phyloP scores from a whole-genome alignment of 345 rosid genomes.

The Camelina sativa region DNA sequence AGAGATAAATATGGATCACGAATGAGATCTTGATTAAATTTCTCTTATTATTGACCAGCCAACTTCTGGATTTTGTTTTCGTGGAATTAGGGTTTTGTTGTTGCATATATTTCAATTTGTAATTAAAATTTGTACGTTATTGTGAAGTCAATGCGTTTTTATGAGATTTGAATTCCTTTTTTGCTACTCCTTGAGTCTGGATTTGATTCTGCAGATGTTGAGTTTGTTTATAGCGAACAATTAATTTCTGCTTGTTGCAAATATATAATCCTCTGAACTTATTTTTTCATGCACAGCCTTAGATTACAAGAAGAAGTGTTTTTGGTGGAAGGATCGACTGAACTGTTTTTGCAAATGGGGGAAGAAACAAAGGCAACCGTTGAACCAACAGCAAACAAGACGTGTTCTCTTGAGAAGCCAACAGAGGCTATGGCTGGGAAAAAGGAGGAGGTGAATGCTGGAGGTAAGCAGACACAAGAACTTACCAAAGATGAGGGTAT shows the following conservation, averaged over 20 bases:
- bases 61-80: not conserved
- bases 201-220: conserved; percentile 4
- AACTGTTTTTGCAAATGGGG: conserved; percentile 55
- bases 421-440: conserved; percentile 43
- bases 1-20: conserved; percentile 11
- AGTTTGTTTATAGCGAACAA: not conserved
- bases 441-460: conserved; percentile 29
- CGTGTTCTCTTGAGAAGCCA: conserved; percentile 44
- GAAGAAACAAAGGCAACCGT: conserved; percentile 57
- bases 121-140: no score
- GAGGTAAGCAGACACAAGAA: conserved; percentile 27
- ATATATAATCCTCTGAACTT: not conserved
- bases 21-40: conserved; percentile 25
- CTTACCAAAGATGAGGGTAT: conserved; percentile 17
- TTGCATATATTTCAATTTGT: no score
- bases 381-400: conserved; percentile 55
- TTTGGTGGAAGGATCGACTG: conserved; percentile 16
- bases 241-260: not conserved
- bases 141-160: conserved; percentile 1
- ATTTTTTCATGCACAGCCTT: conserved; percentile 40
- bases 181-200: not conserved
- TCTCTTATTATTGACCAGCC: not conserved
- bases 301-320: not conserved
- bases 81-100: not conserved
- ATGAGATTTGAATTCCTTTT: not conserved